Evolutionary conservation across 2,329 filamentous ascomycete genomes (phyloP), one percentile per base, ranked within the genome.

Genomic region (Plectosphaerella plurivora): DNA sequence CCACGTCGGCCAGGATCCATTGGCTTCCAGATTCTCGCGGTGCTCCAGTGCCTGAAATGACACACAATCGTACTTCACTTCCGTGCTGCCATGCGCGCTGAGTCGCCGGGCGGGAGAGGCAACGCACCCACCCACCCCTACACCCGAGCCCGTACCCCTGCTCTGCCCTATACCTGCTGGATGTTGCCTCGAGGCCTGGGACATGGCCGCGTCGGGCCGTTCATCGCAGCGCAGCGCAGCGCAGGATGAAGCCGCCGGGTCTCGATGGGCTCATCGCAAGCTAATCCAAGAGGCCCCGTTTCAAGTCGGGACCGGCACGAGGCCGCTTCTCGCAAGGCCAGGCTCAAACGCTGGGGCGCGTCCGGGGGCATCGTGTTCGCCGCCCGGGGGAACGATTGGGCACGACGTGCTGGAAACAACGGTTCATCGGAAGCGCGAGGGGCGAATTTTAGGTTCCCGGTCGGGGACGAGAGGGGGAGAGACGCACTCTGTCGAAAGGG

Each of bases 1-100:
- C 48, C 51, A 33, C 53, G 52, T 49, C 49, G 42, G 52, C 52
- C 53, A 35, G 47, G 14, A 33, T 33, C 28, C 28, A 33, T 33
- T 33, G 28, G 28, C 28, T 12, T 33, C 28, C 8, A 33, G 11
- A 33, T 10, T 33, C 28, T 33, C 28, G 28, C 28, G 28, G 28
- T 33, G 28, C 28, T 33, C 11, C 28, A 33, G 28, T 33, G 28
- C 28, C 28, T 33, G 28, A 33, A 33, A 33, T 33, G 28, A 33
- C 28, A 33, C 28, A 12, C 28, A 12, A 33, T 9, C 11, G 28
- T 8, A 33, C 8, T 12, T 33, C 28, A 8, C 8, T 2, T 33
- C 28, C 9, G 28, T 33, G 28, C 28, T 33, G 9, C 28, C 28
- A 4, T 8, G 28, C 2, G 28, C 28, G 28, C 11, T 33, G 28